Evolutionary conservation across 2,329 filamentous ascomycete genomes (phyloP), one percentile per base, ranked within the genome.

Genomic region (Trichoderma oligosporum): DNA sequence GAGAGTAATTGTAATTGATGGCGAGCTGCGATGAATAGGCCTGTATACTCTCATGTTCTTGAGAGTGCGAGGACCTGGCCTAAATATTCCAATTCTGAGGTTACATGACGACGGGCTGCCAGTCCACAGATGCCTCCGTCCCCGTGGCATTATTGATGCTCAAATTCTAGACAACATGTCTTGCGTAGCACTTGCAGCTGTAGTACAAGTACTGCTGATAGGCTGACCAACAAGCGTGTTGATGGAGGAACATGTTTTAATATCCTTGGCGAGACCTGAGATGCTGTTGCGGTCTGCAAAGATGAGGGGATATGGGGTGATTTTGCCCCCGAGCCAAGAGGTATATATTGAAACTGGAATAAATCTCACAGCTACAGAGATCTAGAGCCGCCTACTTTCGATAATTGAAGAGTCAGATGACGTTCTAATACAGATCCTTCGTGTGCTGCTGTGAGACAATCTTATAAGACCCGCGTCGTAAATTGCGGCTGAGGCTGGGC

Each of bases 211-310:
- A 4, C 12, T 18, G 7, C 31, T 14, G 56, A 48, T 55, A 51
- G 55, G 55, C 16, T 14, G 45, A 24, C n/a, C n/a, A n/a, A 8
- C 18, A 14, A 52, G 31, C 31, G 24, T 33, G 1, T 38, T 20
- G 36, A 56, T 14, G 18, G 14, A 56, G 14, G 29, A 27, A 51
- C n/a, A n/a, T n/a, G n/a, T n/a, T n/a, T 44, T 8, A 7, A 22
- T 29, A 7, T n/a, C 22, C 18, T 56, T 57, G 46, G 47, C 55
- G 36, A 42, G 25, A 46, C 42, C 31, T 41, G 29, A 45, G 22
- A 27, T 31, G 16, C 12, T 4, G 3, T 4, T 22, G 16, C n/a
- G 44, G 27, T 33, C 9, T 22, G 18, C 38, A 36, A 16, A 22
- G 16, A 20, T 8, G 31, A 29, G 20, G 11, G 31, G 41, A n/a